A percentile compares a stretch with the other conserved stretches of the same genome.
phyloP scores from a whole-genome alignment of 2,329 filamentous ascomycete species.

The Colletotrichum navitas region DNA sequence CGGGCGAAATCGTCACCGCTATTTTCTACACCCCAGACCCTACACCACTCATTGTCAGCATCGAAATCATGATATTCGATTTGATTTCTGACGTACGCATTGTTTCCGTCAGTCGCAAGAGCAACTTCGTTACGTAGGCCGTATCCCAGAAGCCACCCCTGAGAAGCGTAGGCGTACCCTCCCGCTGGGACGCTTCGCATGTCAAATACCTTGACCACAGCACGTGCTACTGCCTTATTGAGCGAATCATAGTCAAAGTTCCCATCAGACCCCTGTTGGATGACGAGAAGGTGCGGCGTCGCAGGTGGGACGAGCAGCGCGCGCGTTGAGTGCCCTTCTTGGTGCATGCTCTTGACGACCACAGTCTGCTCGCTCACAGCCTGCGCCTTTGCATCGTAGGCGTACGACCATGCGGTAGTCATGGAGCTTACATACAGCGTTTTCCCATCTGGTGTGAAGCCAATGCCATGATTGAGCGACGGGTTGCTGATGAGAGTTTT shows the following conservation, averaged over 20 bases:
- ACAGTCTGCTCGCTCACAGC: constrained; percentile 60
- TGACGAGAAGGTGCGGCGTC: constrained; percentile 54
- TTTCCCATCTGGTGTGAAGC: constrained; percentile 54
- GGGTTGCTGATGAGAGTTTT: constrained; percentile 52
- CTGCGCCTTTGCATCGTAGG: constrained; percentile 64
- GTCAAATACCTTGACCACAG: constrained; percentile 59
- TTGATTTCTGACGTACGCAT: constrained; percentile 39
- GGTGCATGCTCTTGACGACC: constrained; percentile 55
- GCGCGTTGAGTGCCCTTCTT: constrained; percentile 55
- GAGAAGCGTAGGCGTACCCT: constrained; percentile 55
- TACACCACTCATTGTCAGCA: constrained; percentile 8
- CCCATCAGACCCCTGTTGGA: constrained; percentile 55
- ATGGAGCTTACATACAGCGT: constrained; percentile 56
- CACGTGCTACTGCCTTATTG: constrained; percentile 51
- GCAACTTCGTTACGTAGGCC: constrained; percentile 73
- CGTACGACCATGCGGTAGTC: constrained; percentile 65
- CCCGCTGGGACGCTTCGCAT: constrained; percentile 50
- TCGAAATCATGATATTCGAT: not conserved
- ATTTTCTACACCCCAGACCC: constrained; percentile 65
- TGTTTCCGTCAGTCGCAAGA: constrained; percentile 62
- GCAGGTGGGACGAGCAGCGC: constrained; percentile 52
- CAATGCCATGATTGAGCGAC: constrained; percentile 56
- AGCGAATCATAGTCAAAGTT: constrained; percentile 55
- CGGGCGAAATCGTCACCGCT: constrained; percentile 67
- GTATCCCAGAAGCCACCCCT: constrained; percentile 56